Evolutionary conservation across 257 asterid genomes (phyloP).

Genomic region (Avicennia marina): DNA sequence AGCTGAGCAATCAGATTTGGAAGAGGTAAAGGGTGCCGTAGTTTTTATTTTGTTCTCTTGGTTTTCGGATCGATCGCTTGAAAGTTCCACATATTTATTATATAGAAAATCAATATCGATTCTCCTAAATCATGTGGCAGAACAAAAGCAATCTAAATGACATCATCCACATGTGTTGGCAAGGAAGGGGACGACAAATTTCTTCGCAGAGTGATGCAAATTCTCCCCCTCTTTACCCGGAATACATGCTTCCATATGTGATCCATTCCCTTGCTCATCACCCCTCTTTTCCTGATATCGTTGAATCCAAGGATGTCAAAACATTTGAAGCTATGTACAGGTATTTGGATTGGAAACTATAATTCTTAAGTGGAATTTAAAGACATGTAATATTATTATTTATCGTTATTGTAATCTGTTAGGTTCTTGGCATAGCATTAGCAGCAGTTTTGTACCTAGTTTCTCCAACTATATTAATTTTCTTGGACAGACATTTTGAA

Average conservation of each 20-base stretch:
- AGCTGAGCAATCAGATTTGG: conserved; percentile 51
- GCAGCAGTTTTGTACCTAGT: no score
- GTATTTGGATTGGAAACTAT: no score
- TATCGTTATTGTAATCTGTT: no score
- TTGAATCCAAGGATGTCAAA: conserved; percentile 77
- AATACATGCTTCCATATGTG: conserved; percentile 72
- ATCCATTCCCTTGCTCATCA: conserved; percentile 93
- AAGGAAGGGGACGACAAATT: conserved; percentile 67
- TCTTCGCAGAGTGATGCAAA: conserved; percentile 56
- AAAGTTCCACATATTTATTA: neutral
- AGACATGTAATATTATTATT: no score
- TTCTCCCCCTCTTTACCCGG: conserved; percentile 63
- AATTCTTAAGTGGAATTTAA: no score
- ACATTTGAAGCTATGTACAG: conserved; percentile 79
- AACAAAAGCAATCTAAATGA: conserved; percentile 71
- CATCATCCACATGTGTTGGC: conserved; percentile 87
- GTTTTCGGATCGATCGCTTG: conserved; percentile 7
- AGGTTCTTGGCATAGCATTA: no score
- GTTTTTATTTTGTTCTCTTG: conserved; percentile 7
- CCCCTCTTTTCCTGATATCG: conserved; percentile 74
- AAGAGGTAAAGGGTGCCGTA: conserved; percentile 53
- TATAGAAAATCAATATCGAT: no score
- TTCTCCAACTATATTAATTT: no score
- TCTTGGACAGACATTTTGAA: no score
- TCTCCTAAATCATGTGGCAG: conserved; percentile 47